These are phyloP conservation scores for Phyllachora maydis DNA, from an alignment of 2,329 filamentous ascomycete genomes.

Conservation along the genomic window DNA sequence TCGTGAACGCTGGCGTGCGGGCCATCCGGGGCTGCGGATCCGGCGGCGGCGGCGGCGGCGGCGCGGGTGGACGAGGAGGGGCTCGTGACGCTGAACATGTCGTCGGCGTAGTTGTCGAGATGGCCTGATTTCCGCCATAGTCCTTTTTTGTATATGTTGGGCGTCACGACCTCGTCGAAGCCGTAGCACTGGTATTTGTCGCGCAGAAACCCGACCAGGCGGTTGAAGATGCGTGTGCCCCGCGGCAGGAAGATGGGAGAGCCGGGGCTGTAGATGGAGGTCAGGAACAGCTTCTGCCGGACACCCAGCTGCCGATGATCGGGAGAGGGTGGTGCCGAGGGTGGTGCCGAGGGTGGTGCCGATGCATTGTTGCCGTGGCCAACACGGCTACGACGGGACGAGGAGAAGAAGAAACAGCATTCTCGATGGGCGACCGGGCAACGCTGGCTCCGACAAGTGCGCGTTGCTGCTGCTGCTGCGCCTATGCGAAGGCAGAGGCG, in stretches of 20 bases:
- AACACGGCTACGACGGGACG: too few relatives aligned
- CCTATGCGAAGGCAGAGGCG: too few relatives aligned
- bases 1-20: constrained; percentile 28
- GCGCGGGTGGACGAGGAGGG: constrained; percentile 20
- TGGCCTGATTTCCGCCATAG: constrained; percentile 76
- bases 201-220: constrained; percentile 61
- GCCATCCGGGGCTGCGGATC: too few relatives aligned
- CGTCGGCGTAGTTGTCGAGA: constrained; percentile 74
- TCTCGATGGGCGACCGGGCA: too few relatives aligned
- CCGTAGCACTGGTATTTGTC: constrained; percentile 71
- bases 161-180: constrained; percentile 75
- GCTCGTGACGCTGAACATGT: constrained; percentile 71
- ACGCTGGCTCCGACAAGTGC: too few relatives aligned
- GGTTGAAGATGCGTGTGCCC: constrained; percentile 67
- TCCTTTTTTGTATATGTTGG: constrained; percentile 77
- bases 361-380: too few relatives aligned
- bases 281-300: constrained; percentile 60
- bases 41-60: too few relatives aligned
- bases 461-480: too few relatives aligned
- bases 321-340: too few relatives aligned
- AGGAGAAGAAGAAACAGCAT: too few relatives aligned
- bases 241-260: constrained; percentile 72
- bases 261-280: constrained; percentile 61
- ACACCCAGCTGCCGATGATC: constrained; percentile 40
- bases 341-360: constrained; percentile 1